These are phyloP conservation scores for Fusarium paranaense DNA, from an alignment of 2,329 filamentous ascomycete species.

Conservation along the genomic window DNA sequence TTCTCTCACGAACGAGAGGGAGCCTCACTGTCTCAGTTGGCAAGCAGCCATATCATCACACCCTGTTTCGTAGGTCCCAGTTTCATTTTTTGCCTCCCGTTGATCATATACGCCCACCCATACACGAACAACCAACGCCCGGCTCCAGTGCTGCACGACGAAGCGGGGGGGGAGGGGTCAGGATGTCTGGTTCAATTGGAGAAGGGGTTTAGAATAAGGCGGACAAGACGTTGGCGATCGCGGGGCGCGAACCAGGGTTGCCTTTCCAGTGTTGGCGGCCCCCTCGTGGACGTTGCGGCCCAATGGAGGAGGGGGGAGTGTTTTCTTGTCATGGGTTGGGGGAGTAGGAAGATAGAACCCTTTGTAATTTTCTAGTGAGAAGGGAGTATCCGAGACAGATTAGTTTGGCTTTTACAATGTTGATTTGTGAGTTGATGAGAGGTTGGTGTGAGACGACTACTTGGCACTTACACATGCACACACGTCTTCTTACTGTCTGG, in stretches of 20 bases:
- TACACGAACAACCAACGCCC: not conserved
- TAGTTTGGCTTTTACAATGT: conserved; percentile 1
- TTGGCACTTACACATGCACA: not conserved
- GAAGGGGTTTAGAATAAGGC: not conserved
- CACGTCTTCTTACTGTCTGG: not conserved
- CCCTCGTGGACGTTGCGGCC: conserved; percentile 40
- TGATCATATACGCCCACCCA: not conserved
- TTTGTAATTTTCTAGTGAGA: not conserved
- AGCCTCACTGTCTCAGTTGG: not conserved
- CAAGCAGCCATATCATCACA: not conserved
- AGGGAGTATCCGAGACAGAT: conserved; percentile 29
- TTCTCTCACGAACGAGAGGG: not conserved
- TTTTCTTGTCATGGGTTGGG: conserved; percentile 31
- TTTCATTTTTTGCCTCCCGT: not conserved
- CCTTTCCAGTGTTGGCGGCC: not conserved
- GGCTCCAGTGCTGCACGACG: not conserved
- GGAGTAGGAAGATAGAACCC: conserved; percentile 27
- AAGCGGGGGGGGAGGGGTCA: not conserved
- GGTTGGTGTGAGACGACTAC: not conserved
- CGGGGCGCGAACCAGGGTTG: conserved; percentile 9
- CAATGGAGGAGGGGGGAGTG: conserved; percentile 33
- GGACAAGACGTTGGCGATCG: conserved; percentile 1
- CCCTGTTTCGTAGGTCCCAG: not conserved
- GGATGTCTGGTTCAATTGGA: not conserved
- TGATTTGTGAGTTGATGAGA: not conserved